Percentiles rank a stretch among this genome's conserved stretches.
These are phyloP conservation scores for Vitis amurensis DNA, from an alignment of 164 flowering plant genomes.

Conservation along the genomic window DNA sequence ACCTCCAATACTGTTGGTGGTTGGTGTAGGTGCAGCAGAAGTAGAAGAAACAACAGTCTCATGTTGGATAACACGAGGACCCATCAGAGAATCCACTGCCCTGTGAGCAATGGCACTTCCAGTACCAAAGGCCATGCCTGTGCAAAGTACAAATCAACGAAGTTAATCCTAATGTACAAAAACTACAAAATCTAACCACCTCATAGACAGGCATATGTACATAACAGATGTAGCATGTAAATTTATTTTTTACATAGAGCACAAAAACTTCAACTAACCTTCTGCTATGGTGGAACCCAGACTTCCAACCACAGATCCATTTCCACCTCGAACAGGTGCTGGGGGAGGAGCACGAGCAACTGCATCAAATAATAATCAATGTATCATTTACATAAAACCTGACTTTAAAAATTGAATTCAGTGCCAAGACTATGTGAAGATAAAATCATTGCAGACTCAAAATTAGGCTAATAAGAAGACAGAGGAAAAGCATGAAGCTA, in stretches of 20 bases:
- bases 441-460: too few relatives aligned
- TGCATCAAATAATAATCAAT: neutral
- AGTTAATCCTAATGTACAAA: too few relatives aligned
- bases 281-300: neutral
- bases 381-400: neutral
- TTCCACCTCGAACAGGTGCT: slow-evolving; percentile 1
- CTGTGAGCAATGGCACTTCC: slow-evolving; percentile 8
- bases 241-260: too few relatives aligned
- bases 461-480: too few relatives aligned
- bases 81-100: slow-evolving; percentile 10
- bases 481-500: too few relatives aligned
- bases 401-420: too few relatives aligned
- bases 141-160: too few relatives aligned
- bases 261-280: neutral
- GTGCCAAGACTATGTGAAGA: too few relatives aligned
- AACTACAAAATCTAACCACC: too few relatives aligned
- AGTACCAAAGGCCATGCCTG: neutral
- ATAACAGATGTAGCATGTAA: too few relatives aligned
- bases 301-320: neutral
- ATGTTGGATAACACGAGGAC: slow-evolving; percentile 10
- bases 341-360: slow-evolving; percentile 6
- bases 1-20: neutral
- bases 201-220: too few relatives aligned
- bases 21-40: slow-evolving; percentile 3
- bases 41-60: slow-evolving; percentile 6